Evolutionary conservation across 1,284 basidiomycete genomes (phyloP), one percentile per base, ranked within the genome.

Genomic region (Malassezia globosa): DNA sequence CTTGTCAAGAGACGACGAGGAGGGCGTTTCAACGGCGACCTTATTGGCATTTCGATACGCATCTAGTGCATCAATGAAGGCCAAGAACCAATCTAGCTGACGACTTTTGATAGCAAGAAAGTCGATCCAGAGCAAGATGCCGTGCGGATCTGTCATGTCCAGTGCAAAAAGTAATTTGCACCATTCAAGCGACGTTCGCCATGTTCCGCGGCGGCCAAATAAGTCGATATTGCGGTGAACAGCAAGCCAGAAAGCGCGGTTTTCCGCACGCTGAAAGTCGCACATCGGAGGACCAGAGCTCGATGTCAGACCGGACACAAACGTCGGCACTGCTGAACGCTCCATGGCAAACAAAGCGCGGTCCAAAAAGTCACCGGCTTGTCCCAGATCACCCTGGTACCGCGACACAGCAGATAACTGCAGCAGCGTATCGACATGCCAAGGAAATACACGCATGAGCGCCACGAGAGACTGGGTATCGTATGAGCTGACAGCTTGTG

Each of bases 111-210:
- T 55, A 8, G 65, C 64, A 6, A 71, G n/a, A 22, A 69, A 71
- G 38, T 71, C 69, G 27, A 71, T 56, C 65, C 66, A 69, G 4
- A 71, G 59, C 45, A 71, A 29, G 29, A 59, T 58, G 8, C 59
- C 69, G 33, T 71, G 69, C 13, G 66, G 69, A 27, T 71, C 69
- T 18, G 58, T 57, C 2, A 52, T 58, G 25, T 64, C 62, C 2
- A 67, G 48, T 1, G 59, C 64, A 1, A 69, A 41, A 6, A 71
- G 42, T 34, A 71, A 41, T 48, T 69, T 71, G 47, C 57, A 45
- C 65, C 65, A 71, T 40, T 71, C 69, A 13, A 71, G 53, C 21
- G 69, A 61, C 0, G 69, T 71, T 4, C 66, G 47, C 69, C 69
- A 71, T 7, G 67, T 69, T 0, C 69, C 69, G 11, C 64, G 40